Evolutionary conservation across 305 asterid species (phyloP).

Genomic region (Solanum aculeatissimum): DNA sequence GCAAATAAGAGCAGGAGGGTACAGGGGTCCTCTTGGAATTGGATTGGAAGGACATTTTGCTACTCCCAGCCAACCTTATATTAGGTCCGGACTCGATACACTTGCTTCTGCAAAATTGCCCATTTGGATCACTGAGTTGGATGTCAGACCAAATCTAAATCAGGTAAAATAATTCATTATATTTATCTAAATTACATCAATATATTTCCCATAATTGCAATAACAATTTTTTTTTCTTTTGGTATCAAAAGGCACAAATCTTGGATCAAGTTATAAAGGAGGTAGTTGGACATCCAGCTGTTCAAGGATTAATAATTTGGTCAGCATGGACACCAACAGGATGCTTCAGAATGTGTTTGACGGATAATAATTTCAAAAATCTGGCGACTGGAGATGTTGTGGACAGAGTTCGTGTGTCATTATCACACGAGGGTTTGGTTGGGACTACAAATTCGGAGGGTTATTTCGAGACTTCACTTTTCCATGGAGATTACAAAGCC

Average conservation of each 20-base stretch:
- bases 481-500: slow-evolving; percentile 47
- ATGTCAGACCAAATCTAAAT: slow-evolving; percentile 21
- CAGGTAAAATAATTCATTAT: slow-evolving; percentile 8
- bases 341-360: slow-evolving; percentile 60
- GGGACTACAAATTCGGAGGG: slow-evolving; percentile 40
- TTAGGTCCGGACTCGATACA: slow-evolving; percentile 38
- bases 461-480: slow-evolving; percentile 31
- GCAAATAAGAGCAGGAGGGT: slow-evolving; percentile 22
- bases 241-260: slow-evolving; percentile 14
- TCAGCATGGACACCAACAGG: slow-evolving; percentile 39
- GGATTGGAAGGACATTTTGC: slow-evolving; percentile 59
- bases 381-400: slow-evolving; percentile 39
- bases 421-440: slow-evolving; percentile 1
- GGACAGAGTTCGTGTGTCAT: slow-evolving; percentile 17
- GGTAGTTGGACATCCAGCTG: slow-evolving; percentile 19
- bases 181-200: not conserved
- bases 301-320: slow-evolving; percentile 49
- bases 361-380: slow-evolving; percentile 52
- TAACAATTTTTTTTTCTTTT: not conserved
- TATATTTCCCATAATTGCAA: not conserved
- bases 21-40: slow-evolving; percentile 40
- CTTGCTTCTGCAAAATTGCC: slow-evolving; percentile 39
- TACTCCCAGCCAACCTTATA: slow-evolving; percentile 23
- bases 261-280: slow-evolving; percentile 39
- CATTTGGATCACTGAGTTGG: slow-evolving; percentile 67